phyloP scores from a whole-genome alignment of 2,329 filamentous ascomycete species.

The Scedosporium boydii region DNA sequence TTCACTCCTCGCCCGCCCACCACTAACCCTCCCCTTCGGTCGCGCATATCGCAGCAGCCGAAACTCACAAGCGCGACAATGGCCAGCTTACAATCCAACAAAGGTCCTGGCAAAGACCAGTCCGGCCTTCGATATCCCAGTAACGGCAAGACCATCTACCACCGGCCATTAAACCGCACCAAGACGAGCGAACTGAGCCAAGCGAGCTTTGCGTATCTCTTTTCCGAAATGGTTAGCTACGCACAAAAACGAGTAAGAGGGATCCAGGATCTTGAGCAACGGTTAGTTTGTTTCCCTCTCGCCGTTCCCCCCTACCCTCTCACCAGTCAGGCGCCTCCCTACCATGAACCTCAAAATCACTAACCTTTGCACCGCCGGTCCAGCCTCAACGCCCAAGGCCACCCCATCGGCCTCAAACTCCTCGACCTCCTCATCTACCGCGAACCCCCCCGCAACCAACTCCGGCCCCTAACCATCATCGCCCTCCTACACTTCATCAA shows the following conservation, averaged over 20 bases:
- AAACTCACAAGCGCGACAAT: slow-evolving; percentile 20
- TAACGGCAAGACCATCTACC: slow-evolving; percentile 96
- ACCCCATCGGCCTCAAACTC: slow-evolving; percentile 85
- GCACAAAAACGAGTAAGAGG: slow-evolving; percentile 84
- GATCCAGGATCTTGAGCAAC: slow-evolving; percentile 86
- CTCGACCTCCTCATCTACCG: slow-evolving; percentile 92
- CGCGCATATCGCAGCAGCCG: not conserved
- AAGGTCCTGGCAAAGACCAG: slow-evolving; percentile 36
- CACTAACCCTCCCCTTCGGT: not conserved
- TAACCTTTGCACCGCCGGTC: not conserved
- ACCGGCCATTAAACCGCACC: slow-evolving; percentile 83
- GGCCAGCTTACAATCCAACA: slow-evolving; percentile 40
- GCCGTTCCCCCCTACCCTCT: not conserved
- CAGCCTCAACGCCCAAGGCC: slow-evolving; percentile 83
- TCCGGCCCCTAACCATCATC: slow-evolving; percentile 78
- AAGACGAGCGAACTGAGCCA: slow-evolving; percentile 85
- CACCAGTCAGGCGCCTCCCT: not conserved
- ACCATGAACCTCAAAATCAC: not conserved
- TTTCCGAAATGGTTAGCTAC: slow-evolving; percentile 93
- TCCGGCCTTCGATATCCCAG: slow-evolving; percentile 76
- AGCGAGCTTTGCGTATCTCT: slow-evolving; percentile 90
- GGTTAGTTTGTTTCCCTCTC: slow-evolving; percentile 39
- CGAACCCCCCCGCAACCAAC: slow-evolving; percentile 58
- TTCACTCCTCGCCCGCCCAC: not conserved
- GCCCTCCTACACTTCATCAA: slow-evolving; percentile 92